A percentile compares a stretch with the other conserved stretches of the same genome.
phyloP scores from a whole-genome alignment of 2,329 filamentous ascomycete genomes.

The Monosporascus sp. region DNA sequence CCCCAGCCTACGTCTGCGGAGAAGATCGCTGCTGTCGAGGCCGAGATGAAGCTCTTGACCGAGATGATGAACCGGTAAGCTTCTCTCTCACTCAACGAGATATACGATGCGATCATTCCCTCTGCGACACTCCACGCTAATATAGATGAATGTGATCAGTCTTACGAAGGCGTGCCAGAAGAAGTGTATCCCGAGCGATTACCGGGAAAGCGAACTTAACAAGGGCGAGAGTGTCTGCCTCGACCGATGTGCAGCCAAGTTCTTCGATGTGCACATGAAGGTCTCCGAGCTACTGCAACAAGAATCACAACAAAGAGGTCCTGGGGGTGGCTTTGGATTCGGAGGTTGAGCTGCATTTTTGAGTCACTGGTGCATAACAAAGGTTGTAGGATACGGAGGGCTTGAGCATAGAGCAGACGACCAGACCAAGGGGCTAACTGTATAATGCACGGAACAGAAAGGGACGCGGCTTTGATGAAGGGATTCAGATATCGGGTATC shows the following conservation, averaged over 20 bases:
- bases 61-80: conserved; percentile 95
- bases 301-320: conserved; percentile 65
- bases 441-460: background rate
- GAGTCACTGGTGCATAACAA: background rate
- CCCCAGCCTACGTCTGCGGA: conserved; percentile 90
- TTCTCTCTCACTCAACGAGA: background rate
- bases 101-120: background rate
- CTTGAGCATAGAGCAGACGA: background rate
- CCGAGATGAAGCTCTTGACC: conserved; percentile 94
- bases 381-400: background rate
- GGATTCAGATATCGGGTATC: background rate
- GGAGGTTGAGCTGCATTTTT: conserved; percentile 23
- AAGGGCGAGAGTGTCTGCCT: conserved; percentile 98
- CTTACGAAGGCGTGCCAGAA: conserved; percentile 83
- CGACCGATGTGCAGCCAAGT: conserved; percentile 95
- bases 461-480: background rate
- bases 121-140: conserved; percentile 8
- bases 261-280: conserved; percentile 98
- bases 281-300: conserved; percentile 94
- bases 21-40: conserved; percentile 94
- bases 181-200: conserved; percentile 89
- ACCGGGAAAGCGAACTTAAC: conserved; percentile 95
- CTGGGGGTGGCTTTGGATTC: conserved; percentile 43
- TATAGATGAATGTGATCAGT: conserved; percentile 36
- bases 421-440: background rate